Percentiles rank a stretch among this genome's conserved stretches.
Conservation (phyloP, 2,329 filamentous ascomycete species). For the Fusarium coicis region DNA sequence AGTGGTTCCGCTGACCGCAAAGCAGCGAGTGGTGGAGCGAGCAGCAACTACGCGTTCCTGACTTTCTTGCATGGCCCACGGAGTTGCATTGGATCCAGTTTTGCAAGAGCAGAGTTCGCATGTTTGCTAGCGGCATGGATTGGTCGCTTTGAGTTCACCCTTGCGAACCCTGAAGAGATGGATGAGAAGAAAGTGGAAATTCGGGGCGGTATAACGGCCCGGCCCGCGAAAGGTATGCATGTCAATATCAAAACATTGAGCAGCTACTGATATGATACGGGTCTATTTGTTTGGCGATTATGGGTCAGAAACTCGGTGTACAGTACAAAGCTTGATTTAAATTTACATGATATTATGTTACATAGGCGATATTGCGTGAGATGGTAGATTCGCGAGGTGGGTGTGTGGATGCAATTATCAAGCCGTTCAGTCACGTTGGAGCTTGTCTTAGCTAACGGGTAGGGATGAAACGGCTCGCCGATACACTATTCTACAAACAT, state of each 20-base stretch:
- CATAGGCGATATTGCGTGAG: not conserved
- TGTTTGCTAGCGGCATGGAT: slow-evolving; percentile 82
- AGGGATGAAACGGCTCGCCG: not conserved
- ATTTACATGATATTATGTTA: not conserved
- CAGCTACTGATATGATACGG: slow-evolving; percentile 59
- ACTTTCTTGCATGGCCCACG: slow-evolving; percentile 89
- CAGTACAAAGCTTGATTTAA: not conserved
- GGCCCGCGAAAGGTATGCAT: slow-evolving; percentile 77
- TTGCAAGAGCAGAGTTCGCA: slow-evolving; percentile 86
- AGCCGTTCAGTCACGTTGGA: not conserved
- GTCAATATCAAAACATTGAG: slow-evolving; percentile 74
- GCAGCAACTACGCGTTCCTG: slow-evolving; percentile 79
- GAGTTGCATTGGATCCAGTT: slow-evolving; percentile 84
- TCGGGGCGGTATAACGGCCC: slow-evolving; percentile 75
- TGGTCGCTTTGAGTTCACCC: slow-evolving; percentile 75
- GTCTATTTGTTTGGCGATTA: not conserved
- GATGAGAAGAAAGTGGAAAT: slow-evolving; percentile 75
- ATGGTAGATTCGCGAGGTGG: not conserved
- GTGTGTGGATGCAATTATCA: not conserved
- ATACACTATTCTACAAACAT: not conserved
- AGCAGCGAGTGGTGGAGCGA: slow-evolving; percentile 74
- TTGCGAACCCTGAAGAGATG: slow-evolving; percentile 67
- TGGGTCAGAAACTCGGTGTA: not conserved
- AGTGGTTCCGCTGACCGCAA: slow-evolving; percentile 48
- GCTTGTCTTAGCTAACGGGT: not conserved